phyloP scores from a whole-genome alignment of 2,329 filamentous ascomycete genomes.

The Tolypocladium endophyticum region DNA sequence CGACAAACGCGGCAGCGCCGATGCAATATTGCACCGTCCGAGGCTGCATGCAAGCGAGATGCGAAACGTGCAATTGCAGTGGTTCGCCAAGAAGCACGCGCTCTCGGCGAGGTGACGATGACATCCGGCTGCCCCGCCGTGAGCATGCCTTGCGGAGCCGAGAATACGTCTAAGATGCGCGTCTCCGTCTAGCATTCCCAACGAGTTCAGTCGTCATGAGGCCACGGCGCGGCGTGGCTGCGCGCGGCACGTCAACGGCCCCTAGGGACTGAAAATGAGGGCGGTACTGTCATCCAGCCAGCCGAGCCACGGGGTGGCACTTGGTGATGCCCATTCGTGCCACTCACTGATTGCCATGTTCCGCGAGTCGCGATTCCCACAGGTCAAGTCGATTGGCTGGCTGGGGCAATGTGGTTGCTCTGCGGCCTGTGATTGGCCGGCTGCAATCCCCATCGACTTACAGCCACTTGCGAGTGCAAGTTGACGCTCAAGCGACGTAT shows the following conservation, averaged over 20 bases:
- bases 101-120: not conserved
- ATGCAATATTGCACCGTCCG: not conserved
- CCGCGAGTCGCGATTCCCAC: not conserved
- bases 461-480: not conserved
- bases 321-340: not conserved
- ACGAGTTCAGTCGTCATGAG: not conserved
- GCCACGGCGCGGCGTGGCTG: not conserved
- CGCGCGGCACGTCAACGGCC: not conserved
- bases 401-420: slow-evolving; percentile 3
- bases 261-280: not conserved
- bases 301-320: not conserved
- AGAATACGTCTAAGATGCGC: not conserved
- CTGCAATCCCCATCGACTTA: not conserved
- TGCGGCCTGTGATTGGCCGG: slow-evolving; percentile 4
- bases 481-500: not conserved
- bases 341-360: not conserved
- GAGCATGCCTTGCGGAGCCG: not conserved
- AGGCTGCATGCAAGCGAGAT: not conserved
- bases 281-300: not conserved
- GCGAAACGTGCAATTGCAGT: not conserved
- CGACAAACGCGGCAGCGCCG: not conserved
- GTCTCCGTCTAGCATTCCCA: not conserved
- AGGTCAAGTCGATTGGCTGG: slow-evolving; percentile 3
- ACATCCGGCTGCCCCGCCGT: not conserved
- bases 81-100: not conserved